Evolutionary conservation across 2,329 filamentous ascomycete species (phyloP).

Genomic region (Thelonectria rubi): DNA sequence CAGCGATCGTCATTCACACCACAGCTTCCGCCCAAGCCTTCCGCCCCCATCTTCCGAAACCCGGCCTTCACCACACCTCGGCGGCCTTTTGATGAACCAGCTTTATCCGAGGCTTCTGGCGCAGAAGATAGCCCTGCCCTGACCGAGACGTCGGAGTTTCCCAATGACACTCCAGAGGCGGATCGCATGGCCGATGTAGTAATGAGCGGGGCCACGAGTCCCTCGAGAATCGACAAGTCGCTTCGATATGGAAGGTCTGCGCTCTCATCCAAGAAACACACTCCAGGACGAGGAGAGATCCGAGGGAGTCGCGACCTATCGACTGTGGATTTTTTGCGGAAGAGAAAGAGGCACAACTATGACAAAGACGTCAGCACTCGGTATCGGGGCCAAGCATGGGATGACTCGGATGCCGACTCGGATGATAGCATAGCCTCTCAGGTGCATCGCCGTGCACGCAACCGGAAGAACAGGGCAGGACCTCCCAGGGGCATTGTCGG

Average conservation of each 20-base stretch:
- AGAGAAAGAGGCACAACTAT: slow-evolving; percentile 61
- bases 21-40: slow-evolving; percentile 51
- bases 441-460: slow-evolving; percentile 35
- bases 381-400: slow-evolving; percentile 52
- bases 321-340: slow-evolving; percentile 59
- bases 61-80: slow-evolving; percentile 72
- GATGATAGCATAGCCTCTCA: slow-evolving; percentile 48
- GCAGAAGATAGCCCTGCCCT: slow-evolving; percentile 68
- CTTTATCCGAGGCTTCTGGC: slow-evolving; percentile 64
- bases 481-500: slow-evolving; percentile 47
- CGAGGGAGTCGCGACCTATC: slow-evolving; percentile 54
- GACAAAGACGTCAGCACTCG: slow-evolving; percentile 63
- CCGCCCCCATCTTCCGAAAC: slow-evolving; percentile 67
- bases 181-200: slow-evolving; percentile 56
- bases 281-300: slow-evolving; percentile 72
- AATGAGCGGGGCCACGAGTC: slow-evolving; percentile 56
- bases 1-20: slow-evolving; percentile 59
- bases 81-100: slow-evolving; percentile 62
- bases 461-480: slow-evolving; percentile 37
- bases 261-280: slow-evolving; percentile 51
- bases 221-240: slow-evolving; percentile 57
- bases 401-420: slow-evolving; percentile 60
- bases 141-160: slow-evolving; percentile 65
- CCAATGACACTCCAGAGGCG: slow-evolving; percentile 61
- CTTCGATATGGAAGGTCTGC: slow-evolving; percentile 54